These are phyloP conservation scores for Ulmus americana DNA, from an alignment of 331 rosid species.

Conservation along the genomic window DNA sequence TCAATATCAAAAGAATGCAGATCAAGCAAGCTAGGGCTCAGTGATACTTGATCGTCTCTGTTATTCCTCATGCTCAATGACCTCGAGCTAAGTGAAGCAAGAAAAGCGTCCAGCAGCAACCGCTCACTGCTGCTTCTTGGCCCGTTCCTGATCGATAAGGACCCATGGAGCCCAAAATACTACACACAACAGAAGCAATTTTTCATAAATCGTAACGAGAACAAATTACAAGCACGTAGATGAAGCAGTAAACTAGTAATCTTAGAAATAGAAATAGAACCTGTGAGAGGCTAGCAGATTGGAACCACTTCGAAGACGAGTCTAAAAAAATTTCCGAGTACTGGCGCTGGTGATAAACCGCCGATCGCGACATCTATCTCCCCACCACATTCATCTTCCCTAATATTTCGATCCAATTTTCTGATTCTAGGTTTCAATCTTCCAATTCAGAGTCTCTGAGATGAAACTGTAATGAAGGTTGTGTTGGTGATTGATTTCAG, in stretches of 20 bases:
- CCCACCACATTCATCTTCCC: conserved; percentile 37
- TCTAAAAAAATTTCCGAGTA: conserved; percentile 48
- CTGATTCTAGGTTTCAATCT: neutral
- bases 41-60: conserved; percentile 48
- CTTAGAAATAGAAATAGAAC: too few species aligned
- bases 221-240: neutral
- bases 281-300: conserved; percentile 24
- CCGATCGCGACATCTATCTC: conserved; percentile 50
- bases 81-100: conserved; percentile 26
- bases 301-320: conserved; percentile 44
- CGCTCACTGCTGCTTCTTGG: conserved; percentile 5
- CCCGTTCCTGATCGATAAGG: conserved; percentile 20
- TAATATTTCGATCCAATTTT: conserved; percentile 6
- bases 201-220: neutral
- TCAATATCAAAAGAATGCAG: conserved; percentile 71
- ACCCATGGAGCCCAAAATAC: conserved; percentile 50
- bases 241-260: too few species aligned
- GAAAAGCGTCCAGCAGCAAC: conserved; percentile 15
- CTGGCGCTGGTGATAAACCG: conserved; percentile 48
- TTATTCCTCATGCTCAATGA: conserved; percentile 66
- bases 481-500: too few species aligned
- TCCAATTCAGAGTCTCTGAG: neutral
- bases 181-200: conserved; percentile 23
- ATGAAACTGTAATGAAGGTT: neutral
- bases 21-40: conserved; percentile 62